Evolutionary conservation across 2,329 filamentous ascomycete genomes (phyloP), one percentile per base, ranked within the genome.

Genomic region (Clarireedia hainanense): DNA sequence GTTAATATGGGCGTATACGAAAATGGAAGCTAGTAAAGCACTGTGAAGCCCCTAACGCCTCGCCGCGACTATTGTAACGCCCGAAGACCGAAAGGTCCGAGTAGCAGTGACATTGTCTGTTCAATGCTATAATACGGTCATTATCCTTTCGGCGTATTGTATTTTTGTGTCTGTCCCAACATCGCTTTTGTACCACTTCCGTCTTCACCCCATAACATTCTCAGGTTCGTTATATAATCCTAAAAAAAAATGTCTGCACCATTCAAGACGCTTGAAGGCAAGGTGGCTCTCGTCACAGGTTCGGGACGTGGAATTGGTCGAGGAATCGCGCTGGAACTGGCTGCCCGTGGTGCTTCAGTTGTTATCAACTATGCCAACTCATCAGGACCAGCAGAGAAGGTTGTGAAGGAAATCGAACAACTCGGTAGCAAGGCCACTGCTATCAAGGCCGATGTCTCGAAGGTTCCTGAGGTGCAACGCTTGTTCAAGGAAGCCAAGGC

Each of bases 231-330:
- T 42, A 12, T 17, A 40, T 53, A 50, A 42, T 6, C 47, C 40
- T 6, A 55, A 36, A 27, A 36, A n/a, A 23, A 12, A 42, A 43
- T 48, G 39, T 4, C 52, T 27, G 52, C 52, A 30, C 46, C 46
- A 55, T 51, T 50, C 27, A 50, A 55, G 20, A 50, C 47, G n/a
- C 52, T 61, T n/a, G 57, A 57, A 9, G 64, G 64, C 66, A 94
- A 94, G 71, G 82, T 94, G 47, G 88, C 87, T 63, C 86, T 95
- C 60, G 80, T 95, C 46, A 95, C 90, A 0, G 90, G 90, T 46
- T 89, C 89, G 47, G 91, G 87, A 5, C 78, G 89, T 61, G 90
- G 90, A 39, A 77, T 95, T 12, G 90, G 90, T 20, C 76, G 71
- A 6, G 71, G 71, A 40, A 71, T 75, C n/a, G 69, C 72, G 4